Evolutionary conservation across 2,329 filamentous ascomycete species (phyloP), one percentile per base, ranked within the genome.

Genomic region (Diaporthe destruens): DNA sequence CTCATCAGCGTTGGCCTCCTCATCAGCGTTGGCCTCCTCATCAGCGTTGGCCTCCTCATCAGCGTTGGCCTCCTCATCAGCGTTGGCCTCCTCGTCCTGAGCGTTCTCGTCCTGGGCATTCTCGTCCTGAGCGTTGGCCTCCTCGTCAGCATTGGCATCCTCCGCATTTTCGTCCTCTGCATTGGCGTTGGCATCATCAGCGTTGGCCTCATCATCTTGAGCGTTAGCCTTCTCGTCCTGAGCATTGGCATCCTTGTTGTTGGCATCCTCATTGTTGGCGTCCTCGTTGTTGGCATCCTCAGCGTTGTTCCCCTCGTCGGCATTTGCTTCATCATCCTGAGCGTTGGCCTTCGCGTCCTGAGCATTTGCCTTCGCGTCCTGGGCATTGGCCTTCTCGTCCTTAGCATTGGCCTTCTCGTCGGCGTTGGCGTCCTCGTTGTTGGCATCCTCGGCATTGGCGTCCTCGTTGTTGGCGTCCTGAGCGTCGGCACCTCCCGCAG

Each of bases 281-380:
- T 44, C 42, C 42, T 44, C 16, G 6, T 16, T n/a, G n/a, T 23
- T 18, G 12, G 55, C 55, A 5, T 80, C 55, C 6, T 36, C 20
- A 2, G 55, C 55, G 1, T 39, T 16, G 20, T 18, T 32, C 6
- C 18, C 25, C 18, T 57, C 54, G 4, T 36, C 39, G 18, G n/a
- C 55, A 6, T 47, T 47, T 18, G 44, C 44, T 5, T 47, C 16
- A 6, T 39, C 20, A 8, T 56, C 54, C 18, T 56, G 1, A 11
- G 53, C 53, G 6, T 29, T n/a, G 23, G 53, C 54, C 9, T 34
- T 32, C 20, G 39, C 32, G 34, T 59, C 32, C 5, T n/a, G 34
- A 1, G n/a, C 55, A 3, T n/a, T 25, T 2, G 18, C 53, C 12
- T 55, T 25, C 16, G 20, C 16, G 20, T 29, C 53, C 12, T 5